Percentiles rank a stretch among this genome's conserved stretches.
These are phyloP conservation scores for Hypseocharis bilobata DNA, from an alignment of 441 rosid genomes.

Conservation along the genomic window DNA sequence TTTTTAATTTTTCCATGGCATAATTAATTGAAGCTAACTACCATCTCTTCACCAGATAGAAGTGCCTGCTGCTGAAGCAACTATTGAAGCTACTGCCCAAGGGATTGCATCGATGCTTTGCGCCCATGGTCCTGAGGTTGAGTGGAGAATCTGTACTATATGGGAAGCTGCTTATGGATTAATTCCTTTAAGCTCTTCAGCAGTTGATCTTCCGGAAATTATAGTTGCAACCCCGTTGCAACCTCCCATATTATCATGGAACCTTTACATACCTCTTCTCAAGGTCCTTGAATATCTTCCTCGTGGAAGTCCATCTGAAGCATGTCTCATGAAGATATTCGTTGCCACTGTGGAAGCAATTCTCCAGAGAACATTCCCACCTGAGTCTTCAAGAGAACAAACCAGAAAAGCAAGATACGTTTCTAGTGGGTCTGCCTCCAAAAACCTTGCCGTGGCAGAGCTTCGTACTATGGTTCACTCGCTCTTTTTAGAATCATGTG, in stretches of 20 bases:
- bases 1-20: neutral
- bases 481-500: slow-evolving; percentile 83
- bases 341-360: slow-evolving; percentile 94
- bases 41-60: slow-evolving; percentile 53
- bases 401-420: slow-evolving; percentile 45
- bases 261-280: slow-evolving; percentile 87
- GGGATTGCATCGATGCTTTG: slow-evolving; percentile 99
- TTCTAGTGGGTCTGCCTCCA: slow-evolving; percentile 55
- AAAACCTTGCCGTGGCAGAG: slow-evolving; percentile 93
- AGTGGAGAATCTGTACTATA: slow-evolving; percentile 97
- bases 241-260: slow-evolving; percentile 93
- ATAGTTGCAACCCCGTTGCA: slow-evolving; percentile 89
- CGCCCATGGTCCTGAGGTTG: slow-evolving; percentile 99
- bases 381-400: slow-evolving; percentile 47
- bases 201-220: slow-evolving; percentile 95
- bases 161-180: slow-evolving; percentile 99
- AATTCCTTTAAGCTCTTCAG: slow-evolving; percentile 89
- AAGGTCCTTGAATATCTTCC: slow-evolving; percentile 98
- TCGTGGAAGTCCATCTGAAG: slow-evolving; percentile 97
- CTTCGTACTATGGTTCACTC: slow-evolving; percentile 99
- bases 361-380: slow-evolving; percentile 80
- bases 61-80: slow-evolving; percentile 93
- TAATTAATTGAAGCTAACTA: slow-evolving; percentile 19
- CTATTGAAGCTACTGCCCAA: slow-evolving; percentile 98
- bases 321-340: slow-evolving; percentile 93